Percentiles rank a stretch among this genome's conserved stretches.
phyloP scores from a whole-genome alignment of 441 rosid species.

The Sinapis alba region DNA sequence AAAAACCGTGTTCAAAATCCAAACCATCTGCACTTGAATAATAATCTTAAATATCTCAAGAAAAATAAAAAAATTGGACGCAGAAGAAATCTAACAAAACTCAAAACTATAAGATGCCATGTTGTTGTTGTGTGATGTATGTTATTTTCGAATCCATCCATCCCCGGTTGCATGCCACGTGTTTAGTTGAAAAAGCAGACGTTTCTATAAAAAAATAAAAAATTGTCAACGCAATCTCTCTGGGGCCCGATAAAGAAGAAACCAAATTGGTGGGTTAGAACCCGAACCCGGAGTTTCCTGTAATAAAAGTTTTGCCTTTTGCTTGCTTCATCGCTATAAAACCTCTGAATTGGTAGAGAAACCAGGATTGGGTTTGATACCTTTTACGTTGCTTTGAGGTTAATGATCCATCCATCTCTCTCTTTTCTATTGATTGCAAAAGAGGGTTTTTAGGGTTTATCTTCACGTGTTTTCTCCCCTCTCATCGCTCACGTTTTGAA shows the following conservation, averaged over 20 bases:
- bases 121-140: not conserved
- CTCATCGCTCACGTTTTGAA: too few relatives aligned
- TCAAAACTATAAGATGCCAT: not conserved
- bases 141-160: too few relatives aligned
- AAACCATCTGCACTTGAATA: not conserved
- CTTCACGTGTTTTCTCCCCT: not conserved
- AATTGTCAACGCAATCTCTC: constrained; percentile 31
- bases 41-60: not conserved
- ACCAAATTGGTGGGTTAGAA: constrained; percentile 26
- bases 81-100: not conserved
- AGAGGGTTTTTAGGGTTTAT: constrained; percentile 38
- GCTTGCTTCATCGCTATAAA: not conserved
- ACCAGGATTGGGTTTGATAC: constrained; percentile 15
- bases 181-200: not conserved
- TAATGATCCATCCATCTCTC: constrained; percentile 24
- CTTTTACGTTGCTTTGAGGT: constrained; percentile 39
- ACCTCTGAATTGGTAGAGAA: not conserved
- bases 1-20: not conserved
- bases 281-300: constrained; percentile 24
- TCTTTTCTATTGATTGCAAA: constrained; percentile 23
- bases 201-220: not conserved
- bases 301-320: not conserved
- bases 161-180: constrained; percentile 14
- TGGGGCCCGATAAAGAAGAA: not conserved
- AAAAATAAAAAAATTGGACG: not conserved